Conservation (phyloP, 1,284 basidiomycete species). For the Sutorius eximius region DNA sequence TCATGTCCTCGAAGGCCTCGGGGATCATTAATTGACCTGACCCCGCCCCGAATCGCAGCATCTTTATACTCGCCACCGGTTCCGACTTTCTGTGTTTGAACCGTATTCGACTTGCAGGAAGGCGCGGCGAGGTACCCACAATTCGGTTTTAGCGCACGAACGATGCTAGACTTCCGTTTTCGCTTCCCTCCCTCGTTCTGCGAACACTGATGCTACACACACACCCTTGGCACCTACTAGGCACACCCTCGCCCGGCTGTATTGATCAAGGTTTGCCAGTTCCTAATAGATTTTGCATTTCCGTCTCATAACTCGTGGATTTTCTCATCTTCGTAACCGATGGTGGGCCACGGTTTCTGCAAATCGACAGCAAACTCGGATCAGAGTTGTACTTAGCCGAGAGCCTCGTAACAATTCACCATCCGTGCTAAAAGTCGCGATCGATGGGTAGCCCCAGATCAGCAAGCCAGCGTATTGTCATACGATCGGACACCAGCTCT, state of each 20-base stretch:
- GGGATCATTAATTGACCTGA: too few relatives aligned
- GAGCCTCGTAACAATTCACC: too few relatives aligned
- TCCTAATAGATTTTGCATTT: too few relatives aligned
- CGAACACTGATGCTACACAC: background rate
- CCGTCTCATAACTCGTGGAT: too few relatives aligned
- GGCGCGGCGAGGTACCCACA: background rate
- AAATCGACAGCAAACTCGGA: background rate
- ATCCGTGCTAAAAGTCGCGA: too few relatives aligned
- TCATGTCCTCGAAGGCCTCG: background rate
- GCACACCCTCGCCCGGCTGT: too few relatives aligned
- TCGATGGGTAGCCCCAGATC: too few relatives aligned
- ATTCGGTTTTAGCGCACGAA: background rate
- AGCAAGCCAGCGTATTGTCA: background rate
- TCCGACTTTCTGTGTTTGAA: background rate
- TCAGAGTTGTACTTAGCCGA: too few relatives aligned
- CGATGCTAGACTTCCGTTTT: background rate
- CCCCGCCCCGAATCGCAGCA: too few relatives aligned
- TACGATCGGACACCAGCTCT: background rate
- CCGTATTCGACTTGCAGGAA: background rate
- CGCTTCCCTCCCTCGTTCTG: background rate
- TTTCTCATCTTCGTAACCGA: too few relatives aligned
- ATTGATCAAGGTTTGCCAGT: too few relatives aligned
- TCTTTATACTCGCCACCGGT: background rate
- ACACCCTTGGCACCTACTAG: too few relatives aligned
- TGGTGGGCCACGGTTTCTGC: background rate